phyloP scores from a whole-genome alignment of 192 early-diverging fungal genomes.

The Kappamyces sp. region DNA sequence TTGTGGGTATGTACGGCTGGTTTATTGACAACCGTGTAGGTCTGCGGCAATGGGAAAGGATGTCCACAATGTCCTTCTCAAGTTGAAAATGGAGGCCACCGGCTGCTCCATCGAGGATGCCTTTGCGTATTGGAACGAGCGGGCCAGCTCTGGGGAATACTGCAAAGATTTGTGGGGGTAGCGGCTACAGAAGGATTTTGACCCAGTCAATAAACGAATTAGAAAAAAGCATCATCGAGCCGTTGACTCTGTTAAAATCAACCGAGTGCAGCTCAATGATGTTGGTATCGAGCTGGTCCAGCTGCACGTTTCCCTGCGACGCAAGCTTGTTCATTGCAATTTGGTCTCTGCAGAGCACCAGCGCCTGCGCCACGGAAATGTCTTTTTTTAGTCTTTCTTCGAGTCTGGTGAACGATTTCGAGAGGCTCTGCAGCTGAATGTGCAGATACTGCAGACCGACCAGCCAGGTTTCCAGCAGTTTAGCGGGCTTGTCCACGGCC shows the following conservation, averaged over 20 bases:
- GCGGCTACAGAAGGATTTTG: background rate
- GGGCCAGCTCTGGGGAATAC: slow-evolving; percentile 5
- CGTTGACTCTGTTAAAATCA: slow-evolving; percentile 9
- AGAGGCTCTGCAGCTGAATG: background rate
- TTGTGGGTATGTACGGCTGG: slow-evolving; percentile 32
- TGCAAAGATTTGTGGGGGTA: background rate
- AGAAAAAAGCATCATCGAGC: slow-evolving; percentile 12
- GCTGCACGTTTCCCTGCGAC: slow-evolving; percentile 1
- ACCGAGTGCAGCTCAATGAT: slow-evolving; percentile 3
- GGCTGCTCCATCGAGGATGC: slow-evolving; percentile 6
- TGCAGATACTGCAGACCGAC: slow-evolving; percentile 1
- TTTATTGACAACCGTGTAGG: slow-evolving; percentile 27
- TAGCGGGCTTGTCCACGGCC: too few species aligned
- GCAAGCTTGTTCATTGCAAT: slow-evolving; percentile 3
- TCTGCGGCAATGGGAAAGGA: slow-evolving; percentile 86
- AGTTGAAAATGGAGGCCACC: slow-evolving; percentile 32
- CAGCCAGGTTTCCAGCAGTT: background rate
- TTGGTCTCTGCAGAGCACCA: background rate
- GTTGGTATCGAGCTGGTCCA: background rate
- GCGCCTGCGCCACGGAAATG: background rate
- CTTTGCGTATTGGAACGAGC: background rate
- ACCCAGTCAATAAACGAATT: background rate
- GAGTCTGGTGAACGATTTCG: slow-evolving; percentile 1
- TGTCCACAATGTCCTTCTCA: slow-evolving; percentile 70
- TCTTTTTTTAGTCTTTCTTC: slow-evolving; percentile 7